These are phyloP conservation scores for Spathaspora hagerdaliae DNA, from an alignment of 805 yeast genomes.

Conservation along the genomic window DNA sequence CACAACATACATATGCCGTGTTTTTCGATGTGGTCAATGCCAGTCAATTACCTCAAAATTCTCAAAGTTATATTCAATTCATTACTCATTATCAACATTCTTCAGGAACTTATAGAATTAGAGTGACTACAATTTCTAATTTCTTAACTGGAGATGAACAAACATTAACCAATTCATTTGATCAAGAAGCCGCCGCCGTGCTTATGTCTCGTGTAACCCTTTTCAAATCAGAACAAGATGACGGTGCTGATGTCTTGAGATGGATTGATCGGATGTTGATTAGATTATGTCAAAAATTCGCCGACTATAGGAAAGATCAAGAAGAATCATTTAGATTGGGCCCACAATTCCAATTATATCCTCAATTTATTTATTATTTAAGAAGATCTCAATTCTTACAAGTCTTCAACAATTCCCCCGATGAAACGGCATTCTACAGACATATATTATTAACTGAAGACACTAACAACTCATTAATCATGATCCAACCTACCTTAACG, in stretches of 20 bases:
- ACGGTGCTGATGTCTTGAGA: slow-evolving; percentile 86
- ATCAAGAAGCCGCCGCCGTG: slow-evolving; percentile 98
- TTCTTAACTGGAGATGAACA: slow-evolving; percentile 49
- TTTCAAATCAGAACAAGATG: slow-evolving; percentile 72
- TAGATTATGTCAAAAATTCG: slow-evolving; percentile 86
- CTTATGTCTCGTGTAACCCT: slow-evolving; percentile 87
- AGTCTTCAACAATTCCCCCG: slow-evolving; percentile 97
- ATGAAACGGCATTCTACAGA: slow-evolving; percentile 95
- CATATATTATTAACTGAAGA: slow-evolving; percentile 91
- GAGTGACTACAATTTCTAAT: slow-evolving; percentile 82
- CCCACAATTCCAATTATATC: slow-evolving; percentile 80
- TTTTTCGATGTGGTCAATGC: slow-evolving; percentile 73
- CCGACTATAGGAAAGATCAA: slow-evolving; percentile 87
- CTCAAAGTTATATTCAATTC: slow-evolving; percentile 59
- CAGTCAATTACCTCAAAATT: slow-evolving; percentile 26
- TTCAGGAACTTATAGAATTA: slow-evolving; percentile 81
- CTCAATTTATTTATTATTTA: slow-evolving; percentile 92
- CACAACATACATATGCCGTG: slow-evolving; percentile 82
- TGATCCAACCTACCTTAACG: slow-evolving; percentile 96
- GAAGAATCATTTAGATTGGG: slow-evolving; percentile 77
- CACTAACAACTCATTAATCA: slow-evolving; percentile 84
- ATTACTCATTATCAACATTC: slow-evolving; percentile 92
- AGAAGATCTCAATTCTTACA: slow-evolving; percentile 95
- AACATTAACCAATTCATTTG: slow-evolving; percentile 65
- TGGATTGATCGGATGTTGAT: slow-evolving; percentile 94